Evolutionary conservation across 2,329 filamentous ascomycete species (phyloP), one percentile per base, ranked within the genome.

Genomic region (Phialophora tarda): DNA sequence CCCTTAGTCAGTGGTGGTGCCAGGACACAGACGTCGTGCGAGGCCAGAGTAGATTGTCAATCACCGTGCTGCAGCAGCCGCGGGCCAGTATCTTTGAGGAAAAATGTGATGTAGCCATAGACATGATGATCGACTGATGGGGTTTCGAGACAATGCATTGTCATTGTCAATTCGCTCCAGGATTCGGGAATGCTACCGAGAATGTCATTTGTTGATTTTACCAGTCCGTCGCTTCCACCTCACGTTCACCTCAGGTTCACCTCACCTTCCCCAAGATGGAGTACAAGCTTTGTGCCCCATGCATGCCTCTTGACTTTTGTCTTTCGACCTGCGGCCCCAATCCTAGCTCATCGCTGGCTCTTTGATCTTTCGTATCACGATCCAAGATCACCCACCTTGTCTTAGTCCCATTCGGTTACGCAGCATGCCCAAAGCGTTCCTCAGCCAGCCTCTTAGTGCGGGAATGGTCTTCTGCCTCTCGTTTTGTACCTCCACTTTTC

Each of bases 301-400:
- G n/a, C 53, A 34, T 34, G 23, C 17, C 28, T 55, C 53, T 55
- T 55, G 23, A 51, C 48, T 12, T 11, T 51, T 7, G 14, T 44
- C 38, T 21, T 44, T 44, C 1, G 38, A 44, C 14, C 7, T 44
- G 38, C 38, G 26, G 48, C 48, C 14, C 48, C 48, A 53, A 23
- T 10, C 56, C 38, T 48, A n/a, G 38, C 34, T 38, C n/a, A 28
- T 60, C 7, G 41, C 28, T 60, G 14, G 58, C 41, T 28, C 47
- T 61, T 28, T 61, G 44, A 61, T 34, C 57, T 53, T 34, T 61
- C 59, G 59, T 61, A 53, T 61, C 59, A 61, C 59, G 48, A 38
- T 54, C 44, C 59, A 24, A 38, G 59, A 50, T 34, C 34, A 47
- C 53, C 28, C 44, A n/a, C 47, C 59, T 26, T 34, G 59, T 44